Evolutionary conservation across 1,139 yeast species (phyloP).

Genomic region (Lipomyces yarrowii): DNA sequence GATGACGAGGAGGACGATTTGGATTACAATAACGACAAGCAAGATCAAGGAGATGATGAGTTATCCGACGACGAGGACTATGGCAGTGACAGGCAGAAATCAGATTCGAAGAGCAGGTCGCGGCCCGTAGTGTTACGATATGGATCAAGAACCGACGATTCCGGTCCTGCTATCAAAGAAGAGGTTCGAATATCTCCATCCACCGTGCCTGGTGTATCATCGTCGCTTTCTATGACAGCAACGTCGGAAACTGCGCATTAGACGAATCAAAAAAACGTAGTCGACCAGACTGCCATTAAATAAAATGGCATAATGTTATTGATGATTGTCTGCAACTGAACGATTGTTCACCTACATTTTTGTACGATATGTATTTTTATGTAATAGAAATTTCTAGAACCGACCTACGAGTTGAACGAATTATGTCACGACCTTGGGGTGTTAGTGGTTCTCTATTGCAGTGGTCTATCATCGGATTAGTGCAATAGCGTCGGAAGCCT

Average conservation of each 20-base stretch:
- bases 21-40: conserved; percentile 1
- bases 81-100: neutral
- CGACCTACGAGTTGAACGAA: neutral
- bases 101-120: neutral
- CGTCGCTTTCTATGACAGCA: neutral
- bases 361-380: neutral
- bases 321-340: neutral
- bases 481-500: no score
- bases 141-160: neutral
- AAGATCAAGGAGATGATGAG: neutral
- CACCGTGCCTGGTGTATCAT: neutral
- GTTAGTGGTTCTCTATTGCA: neutral
- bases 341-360: neutral
- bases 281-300: no score
- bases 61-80: neutral
- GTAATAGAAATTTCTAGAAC: neutral
- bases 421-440: neutral
- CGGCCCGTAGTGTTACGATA: neutral
- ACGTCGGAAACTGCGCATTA: neutral
- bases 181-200: neutral
- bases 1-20: conserved; percentile 10
- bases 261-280: neutral
- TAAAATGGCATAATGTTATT: no score
- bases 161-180: neutral
- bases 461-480: neutral